Evolutionary conservation across 2,329 filamentous ascomycete genomes (phyloP), one percentile per base, ranked within the genome.

Genomic region (Exophiala spinifera): DNA sequence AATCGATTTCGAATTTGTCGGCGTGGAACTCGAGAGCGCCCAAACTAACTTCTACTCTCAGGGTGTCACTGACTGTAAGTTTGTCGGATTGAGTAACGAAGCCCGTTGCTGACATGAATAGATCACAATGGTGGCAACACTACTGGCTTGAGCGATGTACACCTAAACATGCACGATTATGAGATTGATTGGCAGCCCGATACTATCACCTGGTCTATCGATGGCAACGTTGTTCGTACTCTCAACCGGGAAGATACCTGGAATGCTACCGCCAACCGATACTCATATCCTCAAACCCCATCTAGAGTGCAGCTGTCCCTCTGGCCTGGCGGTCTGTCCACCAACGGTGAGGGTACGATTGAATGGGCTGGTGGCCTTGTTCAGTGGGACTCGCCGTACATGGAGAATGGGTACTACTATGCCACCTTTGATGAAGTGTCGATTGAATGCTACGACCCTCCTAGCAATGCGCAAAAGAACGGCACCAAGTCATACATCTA

Each of bases 1-100:
- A 74, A 96, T 99, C 66, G 94, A 99, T 75, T 97, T 90, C 70
- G 94, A 99, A 72, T 97, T 88, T 70, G 82, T 99, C 51, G 94
- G 94, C 62, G 81, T 81, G 42, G 89, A 96, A 67, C 77, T 95
- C 59, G 68, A 77, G 44, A 82, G 80, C 59, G 89, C 87, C 15
- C 91, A 99, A 77, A 94, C 91, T 69, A 99, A 99, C 77, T 99
- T 85, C 78, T 99, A 96, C 75, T 96, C 87, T 76, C 91, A 96
- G 75, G 94, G 94, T 67, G 86, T 96, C 60, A 86, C 89, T 36
- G 80, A 92, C 71, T 97, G 90, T 95, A 78, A 78, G 89, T 76
- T 37, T 39, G 5, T 39, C n/a, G 17, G 13, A 39, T 5, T 19
- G 4, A 5, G 36, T 5, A 15, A n/a, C 3, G 3, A 40, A 14